phyloP scores from a whole-genome alignment of 768 basidiomycete species.

The Hericium rajendrae region DNA sequence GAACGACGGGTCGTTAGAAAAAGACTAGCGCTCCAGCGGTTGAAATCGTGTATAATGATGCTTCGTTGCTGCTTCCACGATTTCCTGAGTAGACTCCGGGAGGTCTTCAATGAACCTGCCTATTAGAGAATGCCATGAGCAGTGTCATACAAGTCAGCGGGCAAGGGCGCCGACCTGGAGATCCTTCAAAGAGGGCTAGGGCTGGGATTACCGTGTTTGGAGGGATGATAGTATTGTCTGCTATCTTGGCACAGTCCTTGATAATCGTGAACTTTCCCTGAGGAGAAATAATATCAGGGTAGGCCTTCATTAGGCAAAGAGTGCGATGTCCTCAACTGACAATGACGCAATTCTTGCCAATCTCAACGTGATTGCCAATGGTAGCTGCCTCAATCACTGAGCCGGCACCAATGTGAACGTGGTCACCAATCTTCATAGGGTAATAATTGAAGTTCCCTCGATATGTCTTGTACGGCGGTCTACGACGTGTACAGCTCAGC shows the following conservation, averaged over 20 bases:
- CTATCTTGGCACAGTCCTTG: slow-evolving; percentile 88
- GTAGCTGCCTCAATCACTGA: slow-evolving; percentile 89
- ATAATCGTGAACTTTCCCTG: slow-evolving; percentile 96
- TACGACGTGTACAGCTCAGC: slow-evolving; percentile 17
- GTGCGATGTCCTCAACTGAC: slow-evolving; percentile 35
- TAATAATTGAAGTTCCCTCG: slow-evolving; percentile 93
- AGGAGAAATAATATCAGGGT: neutral
- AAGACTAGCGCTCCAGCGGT: slow-evolving; percentile 25
- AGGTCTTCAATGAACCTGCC: slow-evolving; percentile 78
- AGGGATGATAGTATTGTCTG: slow-evolving; percentile 83
- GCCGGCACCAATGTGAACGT: slow-evolving; percentile 88
- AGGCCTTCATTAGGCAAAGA: neutral
- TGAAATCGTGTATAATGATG: slow-evolving; percentile 80
- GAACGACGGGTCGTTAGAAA: too few species aligned
- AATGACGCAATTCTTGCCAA: slow-evolving; percentile 92
- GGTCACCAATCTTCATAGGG: slow-evolving; percentile 94
- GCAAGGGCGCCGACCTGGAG: slow-evolving; percentile 55
- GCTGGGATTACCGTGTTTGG: slow-evolving; percentile 91
- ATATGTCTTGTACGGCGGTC: slow-evolving; percentile 85
- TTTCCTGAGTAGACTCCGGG: slow-evolving; percentile 90
- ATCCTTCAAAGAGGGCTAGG: slow-evolving; percentile 75
- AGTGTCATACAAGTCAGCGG: neutral
- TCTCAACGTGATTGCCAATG: slow-evolving; percentile 89
- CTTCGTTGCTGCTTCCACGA: slow-evolving; percentile 79
- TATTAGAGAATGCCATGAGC: slow-evolving; percentile 20